Conservation (phyloP, 1,284 basidiomycete species). For the Ceratorhiza oryzae-sativae region DNA sequence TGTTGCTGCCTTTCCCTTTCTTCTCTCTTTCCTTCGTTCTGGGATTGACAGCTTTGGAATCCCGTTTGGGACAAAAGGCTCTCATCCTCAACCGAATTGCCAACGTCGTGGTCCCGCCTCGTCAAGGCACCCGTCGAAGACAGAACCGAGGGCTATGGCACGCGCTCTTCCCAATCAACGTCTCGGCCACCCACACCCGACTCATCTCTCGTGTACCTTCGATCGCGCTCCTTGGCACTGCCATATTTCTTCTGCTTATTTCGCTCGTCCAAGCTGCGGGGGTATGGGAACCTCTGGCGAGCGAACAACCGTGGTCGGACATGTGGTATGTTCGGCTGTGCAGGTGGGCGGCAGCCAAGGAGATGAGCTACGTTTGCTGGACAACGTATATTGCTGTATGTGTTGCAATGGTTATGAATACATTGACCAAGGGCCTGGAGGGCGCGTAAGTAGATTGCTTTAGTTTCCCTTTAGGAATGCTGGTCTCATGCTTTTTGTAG, state of each 20-base stretch:
- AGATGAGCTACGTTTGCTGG: conserved; percentile 74
- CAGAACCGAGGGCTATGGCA: conserved; percentile 48
- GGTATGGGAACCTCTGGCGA: conserved; percentile 47
- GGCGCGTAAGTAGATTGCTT: conserved; percentile 50
- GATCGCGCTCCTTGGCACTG: conserved; percentile 63
- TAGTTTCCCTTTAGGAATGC: not conserved
- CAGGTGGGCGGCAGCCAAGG: conserved; percentile 57
- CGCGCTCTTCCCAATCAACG: conserved; percentile 65
- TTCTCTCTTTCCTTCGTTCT: conserved; percentile 37
- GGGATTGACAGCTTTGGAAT: conserved; percentile 27
- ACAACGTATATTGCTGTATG: conserved; percentile 71
- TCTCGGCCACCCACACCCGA: conserved; percentile 65
- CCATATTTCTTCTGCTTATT: conserved; percentile 63
- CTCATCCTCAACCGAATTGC: conserved; percentile 74
- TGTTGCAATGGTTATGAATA: conserved; percentile 65
- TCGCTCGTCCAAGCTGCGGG: conserved; percentile 65
- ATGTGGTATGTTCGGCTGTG: conserved; percentile 53
- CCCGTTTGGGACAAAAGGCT: no score
- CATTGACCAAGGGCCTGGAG: conserved; percentile 69
- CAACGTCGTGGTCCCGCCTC: conserved; percentile 75
- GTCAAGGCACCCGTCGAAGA: conserved; percentile 51
- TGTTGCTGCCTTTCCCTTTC: conserved; percentile 43
- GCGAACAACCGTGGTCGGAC: conserved; percentile 43
- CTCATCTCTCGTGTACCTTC: conserved; percentile 66
- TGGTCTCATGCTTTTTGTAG: conserved; percentile 1